Base-by-base conservation (phyloP, 2,329 filamentous ascomycete genomes). In the Fusarium graminum region DNA sequence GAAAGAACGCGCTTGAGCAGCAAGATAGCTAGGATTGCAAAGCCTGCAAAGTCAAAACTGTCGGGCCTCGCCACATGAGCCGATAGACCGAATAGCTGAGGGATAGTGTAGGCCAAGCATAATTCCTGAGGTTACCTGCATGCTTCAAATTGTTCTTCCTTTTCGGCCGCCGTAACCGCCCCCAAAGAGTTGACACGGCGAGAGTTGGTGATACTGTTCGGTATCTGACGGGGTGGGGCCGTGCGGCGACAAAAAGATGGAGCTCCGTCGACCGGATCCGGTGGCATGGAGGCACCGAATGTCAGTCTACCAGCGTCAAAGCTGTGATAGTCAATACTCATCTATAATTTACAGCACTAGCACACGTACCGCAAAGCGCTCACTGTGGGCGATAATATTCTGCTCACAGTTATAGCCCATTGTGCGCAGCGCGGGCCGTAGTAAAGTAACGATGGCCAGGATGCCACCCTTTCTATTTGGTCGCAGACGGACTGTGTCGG, bases 161-260 rank as follows among this genome's bases (percentile, higher is more conserved):
- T 28, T 28, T n/a, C n/a, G 42, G 22, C 51, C 51, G 51, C 63
- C 40, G 51, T 43, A 61, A 39, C 55, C 56, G 63, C 56, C 30
- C 30, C 14, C 49, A 36, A 39, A 49, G 22, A 19, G 34, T 57
- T 52, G 38, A 44, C 19, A n/a, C 46, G 40, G 49, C 59, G 50
- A 39, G n/a, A 32, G 36, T 41, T 41, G 40, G 44, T 30, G 22
- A 32, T n/a, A 12, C 28, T 30, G 11, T 36, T 59, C 57, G 53
- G 44, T 44, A 32, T 28, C 11, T n/a, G n/a, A 46, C 50, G 63
- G 45, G 64, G 52, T 45, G 59, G 64, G 50, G 59, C 50, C 64
- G 64, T 53, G 14, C 29, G 38, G 40, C 64, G 64, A 63, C 52
- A 63, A 64, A 57, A 67, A 52, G 45, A 36, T 67, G 63, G 63